Percentiles rank a stretch among this genome's conserved stretches.
Conservation (phyloP, 495 filamentous ascomycete genomes). For the Cercophora samala region DNA sequence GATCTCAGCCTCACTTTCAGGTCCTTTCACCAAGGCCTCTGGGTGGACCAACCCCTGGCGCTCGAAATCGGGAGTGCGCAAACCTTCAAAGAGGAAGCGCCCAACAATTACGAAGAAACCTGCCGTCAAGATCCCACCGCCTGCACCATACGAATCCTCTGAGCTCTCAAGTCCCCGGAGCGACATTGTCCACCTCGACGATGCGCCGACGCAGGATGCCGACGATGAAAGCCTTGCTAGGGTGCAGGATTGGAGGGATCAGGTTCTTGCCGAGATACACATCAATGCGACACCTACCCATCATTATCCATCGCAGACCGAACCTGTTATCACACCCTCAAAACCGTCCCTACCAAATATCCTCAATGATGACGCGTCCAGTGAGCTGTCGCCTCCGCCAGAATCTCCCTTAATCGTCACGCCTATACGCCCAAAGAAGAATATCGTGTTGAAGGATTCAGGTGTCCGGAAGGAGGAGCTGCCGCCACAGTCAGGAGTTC, state of each 20-base stretch:
- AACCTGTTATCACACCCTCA: slow-evolving; percentile 14
- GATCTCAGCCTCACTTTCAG: slow-evolving; percentile 58
- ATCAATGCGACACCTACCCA: neutral
- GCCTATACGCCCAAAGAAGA: slow-evolving; percentile 1
- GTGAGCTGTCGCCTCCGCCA: slow-evolving; percentile 5
- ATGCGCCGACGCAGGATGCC: slow-evolving; percentile 3
- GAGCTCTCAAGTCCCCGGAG: slow-evolving; percentile 33
- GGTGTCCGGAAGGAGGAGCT: neutral
- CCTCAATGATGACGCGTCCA: neutral
- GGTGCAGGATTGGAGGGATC: slow-evolving; percentile 24
- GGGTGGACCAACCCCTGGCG: slow-evolving; percentile 67
- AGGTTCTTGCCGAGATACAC: slow-evolving; percentile 10
- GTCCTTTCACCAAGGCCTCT: slow-evolving; percentile 55
- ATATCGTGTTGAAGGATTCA: neutral
- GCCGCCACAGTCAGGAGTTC: neutral
- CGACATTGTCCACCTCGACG: slow-evolving; percentile 17
- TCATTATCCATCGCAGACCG: neutral
- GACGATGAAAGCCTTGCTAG: slow-evolving; percentile 15
- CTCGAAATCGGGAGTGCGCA: slow-evolving; percentile 16
- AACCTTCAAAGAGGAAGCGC: slow-evolving; percentile 10
- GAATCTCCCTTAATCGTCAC: neutral
- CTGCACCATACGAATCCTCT: slow-evolving; percentile 23
- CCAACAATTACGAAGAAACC: slow-evolving; percentile 3
- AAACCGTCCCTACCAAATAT: slow-evolving; percentile 11
- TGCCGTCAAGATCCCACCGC: slow-evolving; percentile 2